A percentile compares a stretch with the other conserved stretches of the same genome.
Evolutionary conservation across 75 land plant genomes (phyloP).

Genomic region (Adiantum capillusveneris): DNA sequence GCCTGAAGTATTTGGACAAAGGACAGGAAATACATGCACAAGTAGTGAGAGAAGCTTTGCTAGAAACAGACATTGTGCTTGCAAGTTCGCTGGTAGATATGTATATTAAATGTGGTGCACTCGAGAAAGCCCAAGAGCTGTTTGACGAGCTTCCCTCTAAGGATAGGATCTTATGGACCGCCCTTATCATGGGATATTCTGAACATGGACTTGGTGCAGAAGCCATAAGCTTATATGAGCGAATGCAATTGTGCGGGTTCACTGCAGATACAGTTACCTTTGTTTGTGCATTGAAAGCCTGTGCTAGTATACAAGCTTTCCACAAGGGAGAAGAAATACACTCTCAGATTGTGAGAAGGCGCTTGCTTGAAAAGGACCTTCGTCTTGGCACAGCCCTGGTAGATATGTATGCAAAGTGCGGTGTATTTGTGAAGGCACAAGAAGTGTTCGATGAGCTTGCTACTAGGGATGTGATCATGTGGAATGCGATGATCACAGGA

Average conservation of each 20-base stretch:
- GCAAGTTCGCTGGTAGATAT: slow-evolving; percentile 24
- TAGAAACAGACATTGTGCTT: slow-evolving; percentile 2
- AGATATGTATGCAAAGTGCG: slow-evolving; percentile 30
- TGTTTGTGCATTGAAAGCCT: slow-evolving; percentile 22
- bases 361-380: slow-evolving; percentile 13
- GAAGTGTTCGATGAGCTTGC: slow-evolving; percentile 9
- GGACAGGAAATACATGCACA: slow-evolving; percentile 14
- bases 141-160: slow-evolving; percentile 19
- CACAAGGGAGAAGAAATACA: slow-evolving; percentile 21
- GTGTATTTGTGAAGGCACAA: slow-evolving; percentile 16
- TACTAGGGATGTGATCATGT: slow-evolving; percentile 25
- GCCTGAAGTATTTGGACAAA: slow-evolving; percentile 9
- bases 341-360: slow-evolving; percentile 20
- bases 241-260: not conserved
- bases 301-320: not conserved
- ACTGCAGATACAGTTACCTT: slow-evolving; percentile 13
- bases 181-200: slow-evolving; percentile 24
- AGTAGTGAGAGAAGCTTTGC: slow-evolving; percentile 6
- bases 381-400: slow-evolving; percentile 28
- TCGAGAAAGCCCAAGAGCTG: slow-evolving; percentile 17
- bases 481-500: slow-evolving; percentile 19
- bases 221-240: slow-evolving; percentile 8
- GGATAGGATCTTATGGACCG: slow-evolving; percentile 39
- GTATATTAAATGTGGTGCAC: slow-evolving; percentile 24
- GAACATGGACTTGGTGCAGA: slow-evolving; percentile 18